Conservation (phyloP, 768 basidiomycete species). For the Xanthoconium purpureum region DNA sequence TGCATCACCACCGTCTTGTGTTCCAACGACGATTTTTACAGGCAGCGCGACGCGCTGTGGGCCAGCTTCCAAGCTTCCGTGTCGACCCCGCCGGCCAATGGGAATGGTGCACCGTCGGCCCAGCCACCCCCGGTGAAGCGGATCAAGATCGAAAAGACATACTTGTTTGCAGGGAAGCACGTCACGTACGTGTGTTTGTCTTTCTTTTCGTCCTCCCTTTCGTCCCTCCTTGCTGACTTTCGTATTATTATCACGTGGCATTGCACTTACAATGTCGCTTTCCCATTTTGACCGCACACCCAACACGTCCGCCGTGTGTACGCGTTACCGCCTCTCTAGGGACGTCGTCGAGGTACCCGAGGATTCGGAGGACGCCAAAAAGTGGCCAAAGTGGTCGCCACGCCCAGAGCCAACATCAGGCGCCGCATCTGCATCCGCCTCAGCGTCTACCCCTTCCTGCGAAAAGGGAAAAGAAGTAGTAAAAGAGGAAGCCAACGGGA, state of each 20-base stretch:
- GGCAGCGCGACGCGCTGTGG: constrained; percentile 66
- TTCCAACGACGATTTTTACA: constrained; percentile 22
- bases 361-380: constrained; percentile 70
- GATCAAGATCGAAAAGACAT: constrained; percentile 68
- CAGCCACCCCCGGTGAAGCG: constrained; percentile 33
- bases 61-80: constrained; percentile 64
- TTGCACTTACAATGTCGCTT: background rate
- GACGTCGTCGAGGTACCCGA: constrained; percentile 72
- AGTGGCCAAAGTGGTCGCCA: constrained; percentile 59
- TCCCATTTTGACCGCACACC: no score
- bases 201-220: background rate
- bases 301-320: background rate
- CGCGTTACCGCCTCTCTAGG: constrained; percentile 36
- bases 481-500: background rate
- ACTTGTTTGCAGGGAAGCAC: constrained; percentile 75
- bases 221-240: background rate
- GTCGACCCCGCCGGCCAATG: constrained; percentile 25
- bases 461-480: background rate
- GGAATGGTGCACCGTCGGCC: background rate
- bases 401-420: background rate
- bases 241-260: no score
- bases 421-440: background rate
- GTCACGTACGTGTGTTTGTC: constrained; percentile 56
- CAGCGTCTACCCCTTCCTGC: background rate
- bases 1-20: background rate